Evolutionary conservation across 257 asterid species (phyloP), one percentile per base, ranked within the genome.

Genomic region (Ajuga chamaepitys): DNA sequence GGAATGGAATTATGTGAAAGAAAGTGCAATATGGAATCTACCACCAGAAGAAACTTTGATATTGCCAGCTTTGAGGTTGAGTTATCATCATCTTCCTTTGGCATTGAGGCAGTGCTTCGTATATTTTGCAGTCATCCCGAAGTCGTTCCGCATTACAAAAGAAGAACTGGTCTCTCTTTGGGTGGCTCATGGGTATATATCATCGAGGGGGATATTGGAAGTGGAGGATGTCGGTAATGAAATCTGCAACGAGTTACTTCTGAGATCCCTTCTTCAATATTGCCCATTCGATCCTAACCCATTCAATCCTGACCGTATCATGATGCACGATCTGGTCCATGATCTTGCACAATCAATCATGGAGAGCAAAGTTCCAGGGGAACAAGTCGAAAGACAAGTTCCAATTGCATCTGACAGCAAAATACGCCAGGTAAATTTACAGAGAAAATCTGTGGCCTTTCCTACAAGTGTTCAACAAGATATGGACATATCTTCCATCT

Each of bases 321-420:
- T 18, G 25, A 70, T 78, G 76, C 83, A 78, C 3, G 82, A 70
- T 50, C 78, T 73, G 6, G 69, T 77, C 22, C 82, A 73, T 21
- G 82, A 77, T 74, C 74, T 77, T 7, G 82, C 82, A 24, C 64
- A 53, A 13, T 74, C 79, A 37, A 41, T 16, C 4, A 30, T 30
- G 37, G 37, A 30, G 2, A 30, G 37, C 37, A 30, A 30, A 30
- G 37, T 30, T 30, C 37, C 37, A 4, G 37, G 37, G 0, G 37
- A 1, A 8, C 37, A 30, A 30, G 37, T 30, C 37, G 37, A 30
- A 1, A 1, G 37, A 30, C 3, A 30, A 30, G 3, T 30, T 3
- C 1, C 37, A 30, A 30, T 5, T 30, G 37, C 37, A 30, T 30
- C 37, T 30, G 7, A 30, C 7, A 30, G 37, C 1, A n/a, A n/a